Conservation (phyloP, 768 basidiomycete species). For the Cystoderma amianthinum region DNA sequence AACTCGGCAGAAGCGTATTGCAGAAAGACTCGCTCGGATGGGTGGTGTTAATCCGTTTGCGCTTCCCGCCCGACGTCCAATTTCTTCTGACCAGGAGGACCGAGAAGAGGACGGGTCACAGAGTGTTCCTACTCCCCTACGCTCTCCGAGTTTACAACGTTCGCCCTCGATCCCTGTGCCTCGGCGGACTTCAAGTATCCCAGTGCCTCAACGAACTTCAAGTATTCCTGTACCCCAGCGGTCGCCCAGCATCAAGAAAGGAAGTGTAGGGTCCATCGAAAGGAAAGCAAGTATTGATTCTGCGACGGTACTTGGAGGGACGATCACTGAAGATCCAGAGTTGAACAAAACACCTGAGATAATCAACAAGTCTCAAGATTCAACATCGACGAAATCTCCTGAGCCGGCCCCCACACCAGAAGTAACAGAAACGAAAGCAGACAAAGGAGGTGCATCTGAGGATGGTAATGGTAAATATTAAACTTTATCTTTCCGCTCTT, state of each 20-base stretch:
- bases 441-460: too few relatives aligned
- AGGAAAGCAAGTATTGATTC: not conserved
- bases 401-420: slow-evolving; percentile 5
- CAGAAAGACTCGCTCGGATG: slow-evolving; percentile 59
- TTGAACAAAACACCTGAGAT: not conserved
- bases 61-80: slow-evolving; percentile 11
- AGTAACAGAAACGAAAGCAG: slow-evolving; percentile 9
- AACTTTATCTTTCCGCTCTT: slow-evolving; percentile 2
- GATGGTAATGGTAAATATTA: slow-evolving; percentile 32
- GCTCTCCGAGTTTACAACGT: too few relatives aligned
- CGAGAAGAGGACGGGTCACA: too few relatives aligned
- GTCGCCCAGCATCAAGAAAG: not conserved
- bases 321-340: not conserved
- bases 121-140: too few relatives aligned
- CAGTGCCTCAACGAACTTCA: too few relatives aligned
- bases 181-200: not conserved
- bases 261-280: not conserved
- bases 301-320: not conserved
- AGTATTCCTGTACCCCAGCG: not conserved
- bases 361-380: not conserved
- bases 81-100: not conserved
- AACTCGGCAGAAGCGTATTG: slow-evolving; percentile 47
- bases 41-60: slow-evolving; percentile 60
- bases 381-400: not conserved
- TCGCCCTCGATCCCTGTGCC: slow-evolving; percentile 4